Evolutionary conservation across 768 basidiomycete genomes (phyloP).

Genomic region (Rhodotorula paludigena): DNA sequence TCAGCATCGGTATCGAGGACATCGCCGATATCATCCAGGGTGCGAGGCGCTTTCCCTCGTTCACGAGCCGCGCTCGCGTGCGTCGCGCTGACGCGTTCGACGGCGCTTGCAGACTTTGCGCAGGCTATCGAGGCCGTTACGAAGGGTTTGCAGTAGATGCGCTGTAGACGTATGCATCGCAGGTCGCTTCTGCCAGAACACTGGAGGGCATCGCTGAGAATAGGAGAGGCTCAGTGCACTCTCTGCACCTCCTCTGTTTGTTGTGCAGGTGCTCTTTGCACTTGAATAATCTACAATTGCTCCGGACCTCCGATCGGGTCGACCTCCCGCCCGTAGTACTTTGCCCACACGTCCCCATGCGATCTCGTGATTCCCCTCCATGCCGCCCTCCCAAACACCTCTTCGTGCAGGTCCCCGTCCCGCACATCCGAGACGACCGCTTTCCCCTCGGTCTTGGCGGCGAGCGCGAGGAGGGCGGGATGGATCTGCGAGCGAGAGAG

Average conservation of each 20-base stretch:
- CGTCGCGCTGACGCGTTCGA: not conserved
- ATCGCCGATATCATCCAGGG: conserved; percentile 48
- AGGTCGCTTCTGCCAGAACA: no score
- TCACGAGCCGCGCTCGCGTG: no score
- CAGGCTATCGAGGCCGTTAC: conserved; percentile 45
- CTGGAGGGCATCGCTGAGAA: no score
- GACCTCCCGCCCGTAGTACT: conserved; percentile 20
- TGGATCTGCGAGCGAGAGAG: not conserved
- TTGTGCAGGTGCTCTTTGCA: no score
- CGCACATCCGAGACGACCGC: not conserved
- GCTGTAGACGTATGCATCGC: not conserved
- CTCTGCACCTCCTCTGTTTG: no score
- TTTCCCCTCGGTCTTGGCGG: not conserved
- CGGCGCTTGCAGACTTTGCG: conserved; percentile 44
- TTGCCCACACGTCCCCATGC: conserved; percentile 12
- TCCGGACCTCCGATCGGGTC: conserved; percentile 24
- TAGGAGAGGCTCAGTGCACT: no score
- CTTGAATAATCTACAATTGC: not conserved
- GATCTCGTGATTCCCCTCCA: conserved; percentile 30
- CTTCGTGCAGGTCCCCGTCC: conserved; percentile 23
- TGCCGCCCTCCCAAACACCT: conserved; percentile 25
- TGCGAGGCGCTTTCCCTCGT: not conserved
- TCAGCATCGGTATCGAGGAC: conserved; percentile 15
- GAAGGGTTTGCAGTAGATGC: not conserved
- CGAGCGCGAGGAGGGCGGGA: not conserved